These are phyloP conservation scores for Passiflora organensis DNA, from an alignment of 345 rosid genomes.

Conservation along the genomic window DNA sequence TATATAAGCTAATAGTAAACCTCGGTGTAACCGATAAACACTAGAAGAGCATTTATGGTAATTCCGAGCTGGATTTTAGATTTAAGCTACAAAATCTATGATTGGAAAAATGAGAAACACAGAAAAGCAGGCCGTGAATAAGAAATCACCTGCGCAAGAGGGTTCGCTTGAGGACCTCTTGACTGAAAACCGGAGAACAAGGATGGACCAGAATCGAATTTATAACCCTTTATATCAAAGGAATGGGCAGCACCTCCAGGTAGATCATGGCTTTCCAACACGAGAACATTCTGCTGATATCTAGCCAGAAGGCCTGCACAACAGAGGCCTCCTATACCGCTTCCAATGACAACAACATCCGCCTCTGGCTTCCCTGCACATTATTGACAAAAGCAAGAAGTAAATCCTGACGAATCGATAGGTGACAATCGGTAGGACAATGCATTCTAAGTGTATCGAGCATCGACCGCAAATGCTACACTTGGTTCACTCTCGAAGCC, in stretches of 20 bases:
- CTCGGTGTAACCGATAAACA: too few relatives aligned
- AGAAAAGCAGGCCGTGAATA: not conserved
- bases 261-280: constrained; percentile 79
- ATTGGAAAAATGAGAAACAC: not conserved
- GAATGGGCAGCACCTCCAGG: constrained; percentile 94
- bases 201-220: constrained; percentile 91
- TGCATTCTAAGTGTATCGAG: not conserved
- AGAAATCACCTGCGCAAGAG: constrained; percentile 75
- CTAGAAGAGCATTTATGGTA: too few relatives aligned
- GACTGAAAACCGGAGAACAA: constrained; percentile 90
- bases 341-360: constrained; percentile 84
- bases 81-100: too few relatives aligned
- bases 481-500: too few relatives aligned
- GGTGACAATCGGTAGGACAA: not conserved
- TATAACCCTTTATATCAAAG: constrained; percentile 69
- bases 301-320: constrained; percentile 87
- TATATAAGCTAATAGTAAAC: too few relatives aligned
- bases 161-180: constrained; percentile 86
- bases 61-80: too few relatives aligned
- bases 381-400: not conserved
- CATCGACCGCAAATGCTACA: too few relatives aligned
- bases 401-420: not conserved
- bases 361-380: constrained; percentile 70
- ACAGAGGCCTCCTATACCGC: constrained; percentile 83
- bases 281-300: constrained; percentile 70